Conservation (phyloP, 1,284 basidiomycete genomes). For the Sanguinoderma infundibulare region DNA sequence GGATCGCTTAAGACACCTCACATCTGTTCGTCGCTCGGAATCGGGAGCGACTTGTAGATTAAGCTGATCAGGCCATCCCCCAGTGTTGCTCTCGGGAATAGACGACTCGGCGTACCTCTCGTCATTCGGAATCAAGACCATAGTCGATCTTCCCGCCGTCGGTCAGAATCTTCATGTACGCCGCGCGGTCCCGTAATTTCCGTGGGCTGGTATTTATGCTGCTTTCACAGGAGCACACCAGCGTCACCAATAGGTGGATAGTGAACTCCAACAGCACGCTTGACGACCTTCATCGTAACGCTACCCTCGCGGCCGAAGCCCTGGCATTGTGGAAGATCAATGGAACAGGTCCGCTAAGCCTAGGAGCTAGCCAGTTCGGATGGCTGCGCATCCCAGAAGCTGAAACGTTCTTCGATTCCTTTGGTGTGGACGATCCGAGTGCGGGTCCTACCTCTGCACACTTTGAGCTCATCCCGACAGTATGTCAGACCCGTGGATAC, state of each 20-base stretch:
- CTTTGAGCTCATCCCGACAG: constrained; percentile 21
- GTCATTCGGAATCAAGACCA: constrained; percentile 34
- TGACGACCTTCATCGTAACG: constrained; percentile 18
- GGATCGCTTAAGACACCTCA: constrained; percentile 43
- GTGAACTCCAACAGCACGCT: constrained; percentile 25
- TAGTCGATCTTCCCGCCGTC: constrained; percentile 40
- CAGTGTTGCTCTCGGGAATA: constrained; percentile 42
- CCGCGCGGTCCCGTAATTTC: no score
- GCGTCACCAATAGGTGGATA: constrained; percentile 19
- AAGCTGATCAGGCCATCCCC: neutral
- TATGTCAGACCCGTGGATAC: neutral
- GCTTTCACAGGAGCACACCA: constrained; percentile 32
- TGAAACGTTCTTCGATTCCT: neutral
- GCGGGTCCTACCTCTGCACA: constrained; percentile 23
- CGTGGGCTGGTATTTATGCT: no score
- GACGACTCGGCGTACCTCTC: constrained; percentile 38
- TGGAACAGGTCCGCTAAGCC: constrained; percentile 1
- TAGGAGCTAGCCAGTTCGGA: constrained; percentile 3
- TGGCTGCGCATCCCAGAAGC: constrained; percentile 14
- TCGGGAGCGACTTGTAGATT: neutral
- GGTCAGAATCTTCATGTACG: constrained; percentile 43
- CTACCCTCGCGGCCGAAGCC: no score
- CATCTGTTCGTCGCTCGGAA: constrained; percentile 34
- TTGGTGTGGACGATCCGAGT: constrained; percentile 17
- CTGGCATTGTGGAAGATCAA: no score